Evolutionary conservation across 1,284 basidiomycete genomes (phyloP), one percentile per base, ranked within the genome.

Genomic region (Trichosporon sp.): DNA sequence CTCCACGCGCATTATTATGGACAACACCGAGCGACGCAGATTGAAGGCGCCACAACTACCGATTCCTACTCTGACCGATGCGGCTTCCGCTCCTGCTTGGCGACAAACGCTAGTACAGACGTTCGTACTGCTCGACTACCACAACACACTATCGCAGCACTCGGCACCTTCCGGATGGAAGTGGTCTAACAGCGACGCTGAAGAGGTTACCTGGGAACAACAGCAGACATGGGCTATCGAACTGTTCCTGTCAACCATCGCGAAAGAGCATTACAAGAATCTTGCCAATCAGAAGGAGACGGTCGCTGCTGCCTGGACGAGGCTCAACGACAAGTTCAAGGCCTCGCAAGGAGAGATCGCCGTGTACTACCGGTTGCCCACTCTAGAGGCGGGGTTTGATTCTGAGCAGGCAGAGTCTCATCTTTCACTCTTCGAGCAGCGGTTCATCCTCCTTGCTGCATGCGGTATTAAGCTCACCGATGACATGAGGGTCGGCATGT

Each of bases 301-400:
- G 7, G 27, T 54, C 27, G 49, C 49, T 3, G 49, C 49, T 25
- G 49, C 49, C 16, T 54, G 49, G 49, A 29, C 49, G 16, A 25
- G 49, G 10, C 49, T 54, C 14, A 54, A 54, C 25, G 49, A 54
- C 49, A 54, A 54, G 49, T 54, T 54, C 49, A 54, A 54, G 49
- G 49, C 49, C 16, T 54, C 49, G 16, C 49, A 54, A 27, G 49
- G 27, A 10, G 49, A 54, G 27, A 54, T 54, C 16, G 49, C 49
- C 1, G 49, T 29, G 25, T 54, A 54, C 16, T 54, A 54, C 49
- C 49, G 49, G 19, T 27, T 54, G 4, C 49, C 49, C 6, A n/a
- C 27, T 4, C 29, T 54, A 16, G 49, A 54, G 6, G 2, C 49
- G 13, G 49, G 49, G 13, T 54, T 54, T 10, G 27, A 27, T 6